Percentiles rank a stretch among this genome's conserved stretches.
phyloP scores from a whole-genome alignment of 108 stramenopile species.

The Fragilaria radians region DNA sequence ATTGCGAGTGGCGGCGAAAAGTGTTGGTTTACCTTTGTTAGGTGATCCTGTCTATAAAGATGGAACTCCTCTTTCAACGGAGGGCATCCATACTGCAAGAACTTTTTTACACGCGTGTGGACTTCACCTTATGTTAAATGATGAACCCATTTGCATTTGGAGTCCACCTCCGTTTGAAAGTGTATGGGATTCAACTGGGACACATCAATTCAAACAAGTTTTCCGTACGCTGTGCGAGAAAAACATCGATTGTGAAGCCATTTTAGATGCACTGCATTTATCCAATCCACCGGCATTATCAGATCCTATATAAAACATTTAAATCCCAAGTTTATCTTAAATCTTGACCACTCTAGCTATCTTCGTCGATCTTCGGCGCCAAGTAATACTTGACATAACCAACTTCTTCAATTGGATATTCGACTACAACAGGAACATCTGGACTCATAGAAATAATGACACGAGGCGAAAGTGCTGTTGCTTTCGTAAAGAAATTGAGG shows the following conservation, averaged over 20 bases:
- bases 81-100: not conserved
- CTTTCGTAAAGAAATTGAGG: constrained; percentile 97
- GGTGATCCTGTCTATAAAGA: constrained; percentile 70
- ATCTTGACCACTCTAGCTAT: constrained; percentile 23
- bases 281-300: no score
- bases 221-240: no score
- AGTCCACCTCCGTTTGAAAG: constrained; percentile 26
- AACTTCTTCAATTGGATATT: constrained; percentile 92
- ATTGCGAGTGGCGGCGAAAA: constrained; percentile 74
- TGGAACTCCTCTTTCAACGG: constrained; percentile 5
- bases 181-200: not conserved
- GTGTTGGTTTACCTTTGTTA: constrained; percentile 58
- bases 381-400: constrained; percentile 96
- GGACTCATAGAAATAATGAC: constrained; percentile 94
- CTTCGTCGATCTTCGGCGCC: constrained; percentile 99
- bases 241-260: no score
- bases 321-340: no score
- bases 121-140: constrained; percentile 30
- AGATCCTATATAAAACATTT: no score
- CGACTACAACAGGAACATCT: constrained; percentile 95
- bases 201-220: not conserved
- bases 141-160: constrained; percentile 33
- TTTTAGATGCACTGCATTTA: no score
- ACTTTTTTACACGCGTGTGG: constrained; percentile 37
- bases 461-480: constrained; percentile 74